A percentile compares a stretch with the other conserved stretches of the same genome.
Conservation (phyloP, 208 protist species). For the Spongospora subterranea region DNA sequence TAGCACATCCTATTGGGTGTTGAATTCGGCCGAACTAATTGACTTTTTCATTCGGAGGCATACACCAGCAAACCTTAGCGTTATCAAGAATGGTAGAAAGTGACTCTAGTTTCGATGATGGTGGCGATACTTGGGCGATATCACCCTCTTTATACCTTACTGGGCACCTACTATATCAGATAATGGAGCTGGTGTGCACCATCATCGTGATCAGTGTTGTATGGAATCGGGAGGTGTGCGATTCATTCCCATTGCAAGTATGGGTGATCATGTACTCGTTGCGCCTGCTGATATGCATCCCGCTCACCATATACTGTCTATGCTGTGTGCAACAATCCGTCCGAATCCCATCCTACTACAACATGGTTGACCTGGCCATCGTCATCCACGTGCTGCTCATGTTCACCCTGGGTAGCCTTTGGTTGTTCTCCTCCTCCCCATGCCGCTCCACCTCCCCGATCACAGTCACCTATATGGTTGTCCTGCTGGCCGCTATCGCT, state of each 20-base stretch:
- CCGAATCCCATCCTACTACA: not conserved
- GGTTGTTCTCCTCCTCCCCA: not conserved
- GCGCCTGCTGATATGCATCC: not conserved
- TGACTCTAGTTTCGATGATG: too few species aligned
- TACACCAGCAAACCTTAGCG: too few species aligned
- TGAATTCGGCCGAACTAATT: too few species aligned
- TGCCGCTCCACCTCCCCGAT: not conserved
- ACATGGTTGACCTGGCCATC: not conserved
- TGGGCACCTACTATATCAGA: not conserved
- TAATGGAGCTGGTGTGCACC: not conserved
- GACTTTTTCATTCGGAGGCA: too few species aligned
- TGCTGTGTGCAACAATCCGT: not conserved
- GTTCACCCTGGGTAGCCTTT: not conserved
- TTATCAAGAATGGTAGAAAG: too few species aligned
- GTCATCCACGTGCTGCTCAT: not conserved
- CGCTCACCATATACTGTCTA: not conserved
- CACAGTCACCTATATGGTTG: not conserved
- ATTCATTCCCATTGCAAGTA: not conserved
- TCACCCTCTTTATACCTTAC: not conserved
- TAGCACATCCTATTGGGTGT: too few species aligned
- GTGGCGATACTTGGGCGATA: not conserved
- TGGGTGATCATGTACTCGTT: not conserved
- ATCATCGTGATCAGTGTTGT: not conserved
- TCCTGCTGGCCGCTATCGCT: too few species aligned
- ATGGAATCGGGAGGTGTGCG: not conserved